Evolutionary conservation across 2,329 filamentous ascomycete species (phyloP).

Genomic region (Pleoardoris graminearum): DNA sequence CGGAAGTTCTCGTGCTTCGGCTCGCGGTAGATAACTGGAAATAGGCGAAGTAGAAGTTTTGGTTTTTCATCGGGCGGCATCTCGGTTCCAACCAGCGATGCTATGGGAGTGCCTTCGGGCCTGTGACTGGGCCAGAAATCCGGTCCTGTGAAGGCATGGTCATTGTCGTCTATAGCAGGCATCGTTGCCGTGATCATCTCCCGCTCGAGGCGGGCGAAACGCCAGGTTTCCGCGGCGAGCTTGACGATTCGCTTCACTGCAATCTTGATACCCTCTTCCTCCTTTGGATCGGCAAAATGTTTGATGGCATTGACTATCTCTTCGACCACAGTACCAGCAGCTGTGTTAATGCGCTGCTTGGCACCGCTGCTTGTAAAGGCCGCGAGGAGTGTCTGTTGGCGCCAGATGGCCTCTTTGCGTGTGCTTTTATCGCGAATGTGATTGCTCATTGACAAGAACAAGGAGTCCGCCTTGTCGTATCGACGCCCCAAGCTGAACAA

Average conservation of each 20-base stretch:
- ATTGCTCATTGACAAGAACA: conserved; percentile 59
- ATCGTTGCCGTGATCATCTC: conserved; percentile 59
- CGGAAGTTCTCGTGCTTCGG: conserved; percentile 52
- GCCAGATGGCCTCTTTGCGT: conserved; percentile 61
- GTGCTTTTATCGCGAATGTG: conserved; percentile 61
- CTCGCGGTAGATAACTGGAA: conserved; percentile 59
- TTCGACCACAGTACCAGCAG: conserved; percentile 59
- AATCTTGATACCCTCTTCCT: conserved; percentile 55
- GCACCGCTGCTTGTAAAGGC: conserved; percentile 61
- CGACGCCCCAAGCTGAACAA: conserved; percentile 59
- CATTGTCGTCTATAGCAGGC: conserved; percentile 44
- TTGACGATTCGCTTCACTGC: conserved; percentile 61
- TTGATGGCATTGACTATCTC: conserved; percentile 60
- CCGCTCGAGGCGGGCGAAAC: conserved; percentile 60
- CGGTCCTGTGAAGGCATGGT: conserved; percentile 36
- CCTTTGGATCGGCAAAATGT: conserved; percentile 56
- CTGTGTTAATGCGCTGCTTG: conserved; percentile 60
- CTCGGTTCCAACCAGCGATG: conserved; percentile 30
- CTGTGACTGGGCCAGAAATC: conserved; percentile 43
- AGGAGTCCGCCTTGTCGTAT: conserved; percentile 60
- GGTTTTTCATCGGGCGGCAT: conserved; percentile 37
- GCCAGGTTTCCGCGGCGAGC: conserved; percentile 61
- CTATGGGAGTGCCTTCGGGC: conserved; percentile 37
- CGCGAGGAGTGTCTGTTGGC: conserved; percentile 61
- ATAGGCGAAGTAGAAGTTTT: conserved; percentile 54